Evolutionary conservation across 2,329 filamentous ascomycete genomes (phyloP), one percentile per base, ranked within the genome.

Genomic region (Apiospora malaysiana): DNA sequence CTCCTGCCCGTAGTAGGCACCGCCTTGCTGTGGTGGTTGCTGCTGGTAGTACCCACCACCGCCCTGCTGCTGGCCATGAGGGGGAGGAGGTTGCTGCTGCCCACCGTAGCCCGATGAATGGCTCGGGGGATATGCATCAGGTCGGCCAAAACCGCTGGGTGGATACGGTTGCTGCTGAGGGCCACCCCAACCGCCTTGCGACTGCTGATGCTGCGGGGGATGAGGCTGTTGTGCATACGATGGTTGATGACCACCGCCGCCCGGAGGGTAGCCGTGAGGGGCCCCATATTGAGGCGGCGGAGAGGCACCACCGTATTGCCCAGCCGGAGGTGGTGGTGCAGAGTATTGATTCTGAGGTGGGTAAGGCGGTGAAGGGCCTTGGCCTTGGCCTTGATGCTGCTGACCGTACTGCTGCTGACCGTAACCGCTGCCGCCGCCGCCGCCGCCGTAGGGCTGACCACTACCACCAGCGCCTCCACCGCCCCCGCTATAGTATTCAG

Each of bases 31-130:
- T 10, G 32, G 43, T 23, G 16, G 43, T 18, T 27, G 27, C 2
- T 68, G 45, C 21, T 68, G 46, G 67, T 56, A 40, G 25, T 68
- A 40, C 16, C 43, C 32, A 14, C 46, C 67, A 37, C 42, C 25
- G 4, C 32, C 32, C 9, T 27, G 18, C 9, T 27, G 18, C 40
- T 83, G 83, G 70, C 85, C 12, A 9, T 63, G 45, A 49, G 32
- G 51, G 27, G 51, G n/a, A 2, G 47, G 68, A 14, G n/a, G n/a
- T n/a, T 56, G 68, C n/a, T 56, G 46, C 8, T 42, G 40, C 4
- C 40, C 40, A 18, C 56, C 56, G 68, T 49, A 66, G 3, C 10
- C 51, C n/a, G 68, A 56, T 8, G 47, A 25, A 42, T 51, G 45
- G n/a, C 23, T 27, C 43, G 40, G 49, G 43, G 68, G 46, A 66